A percentile compares a stretch with the other conserved stretches of the same genome.
Conservation (phyloP, 2,329 filamentous ascomycete genomes). For the Penicillium brevicompactum region DNA sequence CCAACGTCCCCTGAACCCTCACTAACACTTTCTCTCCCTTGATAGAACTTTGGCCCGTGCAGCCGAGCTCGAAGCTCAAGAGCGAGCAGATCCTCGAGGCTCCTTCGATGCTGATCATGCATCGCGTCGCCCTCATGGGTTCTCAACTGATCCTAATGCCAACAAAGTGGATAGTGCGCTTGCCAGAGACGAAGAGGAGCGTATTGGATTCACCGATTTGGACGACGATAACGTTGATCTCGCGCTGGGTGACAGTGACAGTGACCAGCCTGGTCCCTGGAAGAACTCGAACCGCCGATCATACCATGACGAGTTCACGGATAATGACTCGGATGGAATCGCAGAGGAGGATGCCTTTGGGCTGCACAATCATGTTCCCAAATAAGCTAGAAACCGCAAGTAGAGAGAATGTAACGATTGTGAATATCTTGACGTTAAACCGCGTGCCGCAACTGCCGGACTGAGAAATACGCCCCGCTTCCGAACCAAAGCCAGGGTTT, state of each 20-base stretch:
- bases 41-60: conserved; percentile 51
- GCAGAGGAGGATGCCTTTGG: conserved; percentile 46
- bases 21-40: not conserved
- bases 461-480: conserved; percentile 37
- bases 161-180: conserved; percentile 43
- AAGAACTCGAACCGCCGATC: conserved; percentile 35
- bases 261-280: conserved; percentile 27
- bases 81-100: conserved; percentile 42
- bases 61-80: conserved; percentile 51
- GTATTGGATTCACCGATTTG: conserved; percentile 44
- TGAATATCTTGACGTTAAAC: not conserved
- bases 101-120: conserved; percentile 39
- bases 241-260: conserved; percentile 47
- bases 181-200: conserved; percentile 47
- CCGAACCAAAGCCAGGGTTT: conserved; percentile 21
- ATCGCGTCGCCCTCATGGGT: conserved; percentile 35
- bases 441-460: conserved; percentile 24
- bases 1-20: not conserved
- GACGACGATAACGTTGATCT: conserved; percentile 44
- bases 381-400: conserved; percentile 5
- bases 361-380: conserved; percentile 40
- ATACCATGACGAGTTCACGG: conserved; percentile 58
- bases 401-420: conserved; percentile 3
- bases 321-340: conserved; percentile 53
- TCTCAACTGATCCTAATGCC: conserved; percentile 43